A percentile compares a stretch with the other conserved stretches of the same genome.
Evolutionary conservation across 257 asterid species (phyloP).

Genomic region (Euphrasia confusa): DNA sequence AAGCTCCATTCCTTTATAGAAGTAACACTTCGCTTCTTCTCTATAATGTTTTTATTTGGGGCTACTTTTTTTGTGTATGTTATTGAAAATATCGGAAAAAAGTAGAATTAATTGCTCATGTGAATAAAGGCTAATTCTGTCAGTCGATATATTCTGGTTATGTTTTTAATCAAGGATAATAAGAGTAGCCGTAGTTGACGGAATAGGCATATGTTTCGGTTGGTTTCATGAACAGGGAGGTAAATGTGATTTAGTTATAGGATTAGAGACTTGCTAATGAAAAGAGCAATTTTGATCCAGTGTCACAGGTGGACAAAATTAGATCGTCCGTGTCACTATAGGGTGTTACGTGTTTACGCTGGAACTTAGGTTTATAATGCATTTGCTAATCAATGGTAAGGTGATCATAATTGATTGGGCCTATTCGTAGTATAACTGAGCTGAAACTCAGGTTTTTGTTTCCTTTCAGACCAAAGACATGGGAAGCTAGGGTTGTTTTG

Average conservation of each 20-base stretch:
- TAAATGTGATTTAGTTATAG: slow-evolving; percentile 1
- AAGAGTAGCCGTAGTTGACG: background rate
- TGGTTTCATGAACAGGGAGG: background rate
- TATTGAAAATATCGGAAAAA: background rate
- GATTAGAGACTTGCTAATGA: slow-evolving; percentile 5
- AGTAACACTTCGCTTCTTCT: slow-evolving; percentile 31
- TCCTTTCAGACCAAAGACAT: too few relatives aligned
- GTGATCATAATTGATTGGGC: background rate
- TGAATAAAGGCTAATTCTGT: slow-evolving; percentile 6
- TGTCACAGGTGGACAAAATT: background rate
- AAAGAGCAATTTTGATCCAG: background rate
- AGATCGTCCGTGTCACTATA: background rate
- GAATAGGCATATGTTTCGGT: background rate
- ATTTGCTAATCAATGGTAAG: slow-evolving; percentile 1
- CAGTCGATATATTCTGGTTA: background rate
- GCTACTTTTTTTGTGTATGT: background rate
- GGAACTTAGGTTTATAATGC: background rate
- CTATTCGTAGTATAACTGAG: background rate
- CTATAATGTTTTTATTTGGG: background rate
- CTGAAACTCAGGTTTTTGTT: too few relatives aligned
- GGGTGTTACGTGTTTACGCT: slow-evolving; percentile 15
- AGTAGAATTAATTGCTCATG: slow-evolving; percentile 4
- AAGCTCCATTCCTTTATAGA: slow-evolving; percentile 54
- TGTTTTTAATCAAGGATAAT: background rate
- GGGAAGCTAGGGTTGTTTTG: too few relatives aligned